Evolutionary conservation across 495 filamentous ascomycete species (phyloP).

Genomic region (Stereocaulon alpinum): DNA sequence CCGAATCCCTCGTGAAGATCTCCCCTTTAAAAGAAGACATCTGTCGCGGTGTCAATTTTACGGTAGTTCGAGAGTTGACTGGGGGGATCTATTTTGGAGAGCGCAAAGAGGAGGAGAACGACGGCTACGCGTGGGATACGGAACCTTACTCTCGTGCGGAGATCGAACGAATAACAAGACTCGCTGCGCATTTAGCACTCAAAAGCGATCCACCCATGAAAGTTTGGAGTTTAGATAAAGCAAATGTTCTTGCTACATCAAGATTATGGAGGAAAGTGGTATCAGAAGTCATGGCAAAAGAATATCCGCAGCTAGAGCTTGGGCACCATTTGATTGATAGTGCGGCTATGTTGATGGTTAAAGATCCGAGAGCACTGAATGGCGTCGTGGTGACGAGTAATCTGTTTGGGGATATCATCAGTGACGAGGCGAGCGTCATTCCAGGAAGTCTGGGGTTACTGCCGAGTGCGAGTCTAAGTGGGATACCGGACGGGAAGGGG

Average conservation of each 20-base stretch:
- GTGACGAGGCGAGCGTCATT: constrained; percentile 93
- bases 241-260: constrained; percentile 87
- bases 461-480: constrained; percentile 80
- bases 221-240: constrained; percentile 91
- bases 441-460: constrained; percentile 83
- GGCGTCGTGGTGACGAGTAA: constrained; percentile 92
- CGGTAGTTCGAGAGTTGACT: constrained; percentile 88
- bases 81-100: constrained; percentile 97
- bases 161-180: constrained; percentile 79
- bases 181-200: constrained; percentile 74
- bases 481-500: constrained; percentile 61
- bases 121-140: constrained; percentile 72
- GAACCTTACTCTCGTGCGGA: constrained; percentile 82
- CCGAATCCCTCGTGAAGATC: constrained; percentile 71
- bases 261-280: constrained; percentile 86
- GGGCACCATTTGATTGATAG: constrained; percentile 91
- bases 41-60: constrained; percentile 84
- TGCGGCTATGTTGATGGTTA: constrained; percentile 95
- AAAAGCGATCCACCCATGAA: constrained; percentile 68
- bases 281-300: constrained; percentile 62
- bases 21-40: constrained; percentile 84
- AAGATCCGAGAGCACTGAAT: constrained; percentile 83
- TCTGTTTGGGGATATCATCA: constrained; percentile 93
- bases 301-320: constrained; percentile 80
- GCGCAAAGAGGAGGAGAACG: constrained; percentile 69